Percentiles rank a stretch among this genome's conserved stretches.
phyloP scores from a whole-genome alignment of 345 rosid species.

The Citrus unshiu region DNA sequence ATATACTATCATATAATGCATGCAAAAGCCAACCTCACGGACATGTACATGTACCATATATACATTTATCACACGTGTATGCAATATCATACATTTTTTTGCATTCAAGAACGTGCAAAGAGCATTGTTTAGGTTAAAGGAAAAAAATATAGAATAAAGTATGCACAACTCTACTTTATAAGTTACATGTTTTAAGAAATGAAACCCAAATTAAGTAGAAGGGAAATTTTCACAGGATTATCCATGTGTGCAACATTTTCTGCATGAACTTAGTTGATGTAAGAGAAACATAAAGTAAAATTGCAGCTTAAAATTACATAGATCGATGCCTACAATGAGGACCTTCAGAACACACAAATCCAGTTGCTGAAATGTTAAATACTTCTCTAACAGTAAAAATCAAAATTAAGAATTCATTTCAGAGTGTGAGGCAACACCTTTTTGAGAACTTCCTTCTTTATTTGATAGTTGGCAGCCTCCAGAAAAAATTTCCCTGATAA shows the following conservation, averaged over 20 bases:
- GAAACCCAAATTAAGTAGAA: neutral
- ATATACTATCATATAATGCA: neutral
- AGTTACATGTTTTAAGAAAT: neutral
- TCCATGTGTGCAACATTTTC: neutral
- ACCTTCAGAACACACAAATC: neutral
- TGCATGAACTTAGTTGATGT: neutral
- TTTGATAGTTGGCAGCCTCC: constrained; percentile 87
- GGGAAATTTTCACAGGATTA: neutral
- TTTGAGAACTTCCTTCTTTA: constrained; percentile 66
- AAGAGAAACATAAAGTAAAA: neutral
- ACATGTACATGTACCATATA: neutral
- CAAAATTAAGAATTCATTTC: neutral
- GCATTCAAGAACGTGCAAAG: neutral
- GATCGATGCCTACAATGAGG: neutral
- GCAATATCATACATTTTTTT: neutral
- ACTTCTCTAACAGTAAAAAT: too few relatives aligned
- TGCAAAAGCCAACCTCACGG: neutral
- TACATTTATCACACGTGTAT: neutral
- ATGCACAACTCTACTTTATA: neutral
- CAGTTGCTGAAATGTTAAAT: neutral
- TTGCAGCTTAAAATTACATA: neutral
- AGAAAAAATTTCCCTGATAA: constrained; percentile 54
- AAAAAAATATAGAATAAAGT: neutral
- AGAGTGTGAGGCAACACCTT: constrained; percentile 37
- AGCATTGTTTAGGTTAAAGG: neutral